phyloP scores from a whole-genome alignment of 2,329 filamentous ascomycete genomes.

The Aspergillus ibericus region DNA sequence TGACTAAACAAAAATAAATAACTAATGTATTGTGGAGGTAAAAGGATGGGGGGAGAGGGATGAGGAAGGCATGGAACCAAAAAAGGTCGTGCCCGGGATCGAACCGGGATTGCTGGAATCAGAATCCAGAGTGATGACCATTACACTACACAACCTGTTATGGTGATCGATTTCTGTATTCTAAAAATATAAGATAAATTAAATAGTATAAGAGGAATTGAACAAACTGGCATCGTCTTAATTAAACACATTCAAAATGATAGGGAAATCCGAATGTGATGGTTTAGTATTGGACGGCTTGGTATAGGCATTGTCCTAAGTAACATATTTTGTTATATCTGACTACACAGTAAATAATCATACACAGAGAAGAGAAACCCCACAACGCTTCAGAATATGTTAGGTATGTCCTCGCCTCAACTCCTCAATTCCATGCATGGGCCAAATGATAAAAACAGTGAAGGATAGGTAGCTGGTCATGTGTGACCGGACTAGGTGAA shows the following conservation, averaged over 20 bases:
- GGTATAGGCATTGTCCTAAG: too few species aligned
- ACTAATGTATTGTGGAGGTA: too few species aligned
- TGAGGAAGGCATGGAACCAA: background rate
- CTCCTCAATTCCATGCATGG: background rate
- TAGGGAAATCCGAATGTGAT: too few species aligned
- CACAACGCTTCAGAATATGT: background rate
- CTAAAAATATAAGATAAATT: too few species aligned
- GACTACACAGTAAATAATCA: background rate
- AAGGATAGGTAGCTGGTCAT: background rate
- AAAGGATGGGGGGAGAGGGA: background rate
- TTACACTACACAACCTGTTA: conserved; percentile 5
- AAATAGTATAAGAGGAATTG: too few species aligned
- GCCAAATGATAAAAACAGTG: background rate
- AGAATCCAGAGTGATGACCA: conserved; percentile 6
- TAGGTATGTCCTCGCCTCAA: background rate
- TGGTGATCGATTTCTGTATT: background rate
- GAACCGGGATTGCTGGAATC: conserved; percentile 7
- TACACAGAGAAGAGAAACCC: background rate
- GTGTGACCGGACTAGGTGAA: conserved; percentile 17
- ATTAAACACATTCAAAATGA: too few species aligned
- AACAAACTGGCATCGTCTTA: too few species aligned
- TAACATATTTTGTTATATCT: background rate
- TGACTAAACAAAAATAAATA: too few species aligned
- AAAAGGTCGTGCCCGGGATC: conserved; percentile 8
- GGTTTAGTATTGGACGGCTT: too few species aligned